These are phyloP conservation scores for Fusarium napiforme DNA, from an alignment of 2,329 filamentous ascomycete species.

Conservation along the genomic window DNA sequence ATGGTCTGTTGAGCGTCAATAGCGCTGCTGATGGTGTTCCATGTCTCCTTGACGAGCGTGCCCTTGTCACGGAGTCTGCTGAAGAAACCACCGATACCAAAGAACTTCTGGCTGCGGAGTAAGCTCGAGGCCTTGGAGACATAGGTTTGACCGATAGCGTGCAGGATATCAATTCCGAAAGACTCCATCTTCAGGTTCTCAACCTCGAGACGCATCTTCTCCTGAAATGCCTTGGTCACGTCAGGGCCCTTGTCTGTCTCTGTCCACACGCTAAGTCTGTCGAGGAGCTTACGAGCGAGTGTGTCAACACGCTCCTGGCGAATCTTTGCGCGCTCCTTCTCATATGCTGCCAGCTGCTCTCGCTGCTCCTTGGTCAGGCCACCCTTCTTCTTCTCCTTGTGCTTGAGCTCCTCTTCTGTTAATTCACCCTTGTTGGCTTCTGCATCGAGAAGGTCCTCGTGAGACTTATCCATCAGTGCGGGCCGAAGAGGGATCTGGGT, in stretches of 20 bases:
- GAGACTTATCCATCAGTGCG: conserved; percentile 84
- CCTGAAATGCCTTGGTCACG: conserved; percentile 89
- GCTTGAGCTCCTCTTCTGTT: conserved; percentile 61
- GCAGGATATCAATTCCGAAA: conserved; percentile 94
- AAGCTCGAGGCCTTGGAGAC: conserved; percentile 86
- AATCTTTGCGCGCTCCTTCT: conserved; percentile 83
- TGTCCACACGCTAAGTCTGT: conserved; percentile 93
- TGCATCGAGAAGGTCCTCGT: conserved; percentile 61
- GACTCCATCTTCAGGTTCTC: conserved; percentile 99
- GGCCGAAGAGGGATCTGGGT: conserved; percentile 79
- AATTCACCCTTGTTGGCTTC: conserved; percentile 81
- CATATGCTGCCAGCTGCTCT: conserved; percentile 89
- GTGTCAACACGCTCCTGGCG: conserved; percentile 91
- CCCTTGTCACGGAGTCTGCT: conserved; percentile 95
- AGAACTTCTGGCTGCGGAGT: conserved; percentile 94
- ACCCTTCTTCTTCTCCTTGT: conserved; percentile 84
- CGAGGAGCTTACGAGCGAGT: conserved; percentile 84
- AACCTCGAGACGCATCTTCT: conserved; percentile 93
- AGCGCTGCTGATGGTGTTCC: conserved; percentile 95
- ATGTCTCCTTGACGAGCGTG: conserved; percentile 95
- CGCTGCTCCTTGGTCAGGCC: conserved; percentile 90
- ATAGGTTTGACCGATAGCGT: conserved; percentile 94
- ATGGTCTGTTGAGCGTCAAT: conserved; percentile 98
- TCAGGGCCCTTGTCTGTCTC: conserved; percentile 92
- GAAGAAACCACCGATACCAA: conserved; percentile 96